phyloP scores from a whole-genome alignment of 2,329 filamentous ascomycete genomes.

The Aspergillus spinulosporus region DNA sequence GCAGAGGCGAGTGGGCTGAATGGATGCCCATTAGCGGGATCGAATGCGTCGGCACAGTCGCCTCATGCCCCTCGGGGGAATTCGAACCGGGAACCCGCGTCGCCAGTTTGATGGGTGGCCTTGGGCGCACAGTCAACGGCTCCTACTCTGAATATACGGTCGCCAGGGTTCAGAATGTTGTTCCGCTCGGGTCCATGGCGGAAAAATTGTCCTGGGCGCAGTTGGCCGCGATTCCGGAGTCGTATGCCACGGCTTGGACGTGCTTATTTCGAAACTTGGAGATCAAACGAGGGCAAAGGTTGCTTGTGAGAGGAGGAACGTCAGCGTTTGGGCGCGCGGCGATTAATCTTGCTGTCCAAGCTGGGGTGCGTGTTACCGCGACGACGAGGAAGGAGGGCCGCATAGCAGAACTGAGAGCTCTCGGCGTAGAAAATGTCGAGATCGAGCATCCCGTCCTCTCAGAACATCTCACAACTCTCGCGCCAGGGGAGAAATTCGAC shows the following conservation, averaged over 20 bases:
- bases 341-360: constrained; percentile 38
- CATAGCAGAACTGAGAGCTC: constrained; percentile 27
- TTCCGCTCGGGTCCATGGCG: constrained; percentile 12
- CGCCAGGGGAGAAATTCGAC: constrained; percentile 31
- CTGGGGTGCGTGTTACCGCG: constrained; percentile 40
- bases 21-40: constrained; percentile 16
- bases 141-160: constrained; percentile 44
- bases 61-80: constrained; percentile 36
- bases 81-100: constrained; percentile 38
- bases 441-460: constrained; percentile 23
- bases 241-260: constrained; percentile 44
- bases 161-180: constrained; percentile 37
- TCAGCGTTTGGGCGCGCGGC: constrained; percentile 46
- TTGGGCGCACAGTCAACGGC: constrained; percentile 43
- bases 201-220: constrained; percentile 36
- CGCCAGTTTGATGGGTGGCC: constrained; percentile 46
- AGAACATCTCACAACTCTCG: not conserved
- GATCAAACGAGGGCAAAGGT: constrained; percentile 32
- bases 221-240: constrained; percentile 45
- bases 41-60: constrained; percentile 45
- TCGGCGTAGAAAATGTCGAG: constrained; percentile 32
- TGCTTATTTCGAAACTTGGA: constrained; percentile 43
- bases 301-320: constrained; percentile 46
- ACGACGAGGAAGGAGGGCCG: constrained; percentile 40
- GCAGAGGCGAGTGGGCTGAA: constrained; percentile 14